Percentiles rank a stretch among this genome's conserved stretches.
Evolutionary conservation across 2,329 filamentous ascomycete genomes (phyloP).

Genomic region (Dothistroma pini): DNA sequence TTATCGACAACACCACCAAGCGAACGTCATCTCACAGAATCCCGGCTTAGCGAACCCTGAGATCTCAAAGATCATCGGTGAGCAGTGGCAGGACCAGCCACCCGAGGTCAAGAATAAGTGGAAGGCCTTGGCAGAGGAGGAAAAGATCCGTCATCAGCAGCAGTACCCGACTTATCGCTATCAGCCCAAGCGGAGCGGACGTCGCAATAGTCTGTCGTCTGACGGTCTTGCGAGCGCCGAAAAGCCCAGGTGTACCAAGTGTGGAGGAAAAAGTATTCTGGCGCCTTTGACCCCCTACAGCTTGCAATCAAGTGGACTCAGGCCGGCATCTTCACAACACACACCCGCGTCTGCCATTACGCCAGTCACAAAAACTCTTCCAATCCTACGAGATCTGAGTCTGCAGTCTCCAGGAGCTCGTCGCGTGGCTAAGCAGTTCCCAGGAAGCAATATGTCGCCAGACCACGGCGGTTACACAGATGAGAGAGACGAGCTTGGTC

Average conservation of each 20-base stretch:
- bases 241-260: slow-evolving; percentile 61
- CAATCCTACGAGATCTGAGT: slow-evolving; percentile 35
- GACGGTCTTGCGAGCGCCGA: slow-evolving; percentile 35
- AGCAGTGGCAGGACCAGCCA: slow-evolving; percentile 79
- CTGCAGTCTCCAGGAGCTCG: slow-evolving; percentile 35
- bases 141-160: slow-evolving; percentile 82
- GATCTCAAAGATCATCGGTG: slow-evolving; percentile 94
- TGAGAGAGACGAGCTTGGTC: slow-evolving; percentile 42
- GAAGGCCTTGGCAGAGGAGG: slow-evolving; percentile 87
- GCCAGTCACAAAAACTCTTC: slow-evolving; percentile 36
- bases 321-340: slow-evolving; percentile 29
- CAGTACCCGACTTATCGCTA: slow-evolving; percentile 95
- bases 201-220: slow-evolving; percentile 39
- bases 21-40: slow-evolving; percentile 72
- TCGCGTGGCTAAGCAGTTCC: slow-evolving; percentile 23
- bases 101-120: slow-evolving; percentile 75
- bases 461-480: slow-evolving; percentile 24
- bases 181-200: slow-evolving; percentile 64
- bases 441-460: slow-evolving; percentile 34
- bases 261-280: slow-evolving; percentile 64
- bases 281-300: slow-evolving; percentile 57
- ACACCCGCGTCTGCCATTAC: slow-evolving; percentile 33
- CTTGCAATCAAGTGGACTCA: slow-evolving; percentile 23
- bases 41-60: slow-evolving; percentile 93
- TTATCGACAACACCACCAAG: slow-evolving; percentile 90